Base-by-base conservation (phyloP, 306 rosid species). In the Dryas octopetala region DNA sequence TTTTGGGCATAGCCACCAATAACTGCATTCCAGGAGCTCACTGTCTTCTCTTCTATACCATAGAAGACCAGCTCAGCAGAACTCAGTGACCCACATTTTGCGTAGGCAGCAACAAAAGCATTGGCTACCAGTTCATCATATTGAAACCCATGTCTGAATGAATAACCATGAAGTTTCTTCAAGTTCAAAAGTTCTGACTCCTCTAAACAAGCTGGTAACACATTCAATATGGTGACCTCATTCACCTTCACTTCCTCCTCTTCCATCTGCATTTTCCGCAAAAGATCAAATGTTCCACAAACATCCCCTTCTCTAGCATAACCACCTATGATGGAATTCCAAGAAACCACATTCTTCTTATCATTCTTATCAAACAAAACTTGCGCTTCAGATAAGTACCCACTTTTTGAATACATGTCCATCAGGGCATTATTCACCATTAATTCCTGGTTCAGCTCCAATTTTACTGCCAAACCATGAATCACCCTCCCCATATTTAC, bases 391-490 rank as follows among this genome's bases (percentile, higher is more conserved):
- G 46, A 14, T 41, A 84, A 74, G 88, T 8, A 83, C 41, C 93
- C 88, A 10, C 98, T 86, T 85, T 93, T 91, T 4, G 84, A 84
- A 66, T 93, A 93, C 98, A 93, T 91, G 62, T 91, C 93, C 68
- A 84, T 62, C 44, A 93, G 83, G 17, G 96, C 86, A 85, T 89
- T 93, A 72, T 61, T 80, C 80, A 93, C 89, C 86, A 64, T 89
- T 76, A 86, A 38, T 61, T 91, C 93, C 55, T 58, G 68, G 71
- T 11, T 53, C 45, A 89, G 66, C 62, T 89, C 92, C 52, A 88
- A 67, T 81, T 89, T 93, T 70, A 83, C 85, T 15, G 90, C 88
- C 88, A 89, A 69, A 40, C 96, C 90, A 85, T 93, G 98, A 83
- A 93, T 73, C 67, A 72, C 66, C 87, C 74, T 76, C 64, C 98